A percentile compares a stretch with the other conserved stretches of the same genome.
Evolutionary conservation across 192 early-diverging fungal genomes (phyloP).

Genomic region (Linnemannia elongata): DNA sequence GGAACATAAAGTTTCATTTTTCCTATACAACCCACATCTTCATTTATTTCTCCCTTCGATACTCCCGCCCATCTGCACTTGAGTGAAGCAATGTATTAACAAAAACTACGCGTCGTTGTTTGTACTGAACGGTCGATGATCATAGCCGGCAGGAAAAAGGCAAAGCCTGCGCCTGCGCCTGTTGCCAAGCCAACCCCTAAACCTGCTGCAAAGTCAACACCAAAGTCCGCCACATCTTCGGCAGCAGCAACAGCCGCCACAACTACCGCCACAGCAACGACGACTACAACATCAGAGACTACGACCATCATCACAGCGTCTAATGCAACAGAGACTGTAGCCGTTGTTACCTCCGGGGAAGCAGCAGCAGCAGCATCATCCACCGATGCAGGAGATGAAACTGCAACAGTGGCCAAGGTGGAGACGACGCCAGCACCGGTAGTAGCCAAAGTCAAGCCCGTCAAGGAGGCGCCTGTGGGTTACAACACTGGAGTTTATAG

Average conservation of each 20-base stretch:
- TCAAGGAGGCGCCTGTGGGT: conserved; percentile 61
- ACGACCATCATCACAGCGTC: conserved; percentile 27
- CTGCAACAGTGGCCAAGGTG: neutral
- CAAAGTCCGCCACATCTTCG: neutral
- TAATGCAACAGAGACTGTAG: neutral
- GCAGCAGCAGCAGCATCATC: neutral
- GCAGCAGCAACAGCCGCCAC: neutral
- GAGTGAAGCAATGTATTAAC: neutral
- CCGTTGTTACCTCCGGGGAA: conserved; percentile 5
- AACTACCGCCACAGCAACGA: neutral
- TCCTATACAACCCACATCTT: neutral
- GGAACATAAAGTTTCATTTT: neutral
- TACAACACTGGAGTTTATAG: conserved; percentile 82
- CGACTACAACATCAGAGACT: conserved; percentile 10
- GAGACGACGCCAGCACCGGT: conserved; percentile 9
- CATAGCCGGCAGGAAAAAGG: conserved; percentile 23
- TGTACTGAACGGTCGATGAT: neutral
- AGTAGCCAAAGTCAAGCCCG: conserved; percentile 55
- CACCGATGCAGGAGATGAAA: neutral
- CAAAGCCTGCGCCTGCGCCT: conserved; percentile 6
- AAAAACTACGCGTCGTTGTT: neutral
- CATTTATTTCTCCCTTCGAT: neutral
- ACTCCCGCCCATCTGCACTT: neutral
- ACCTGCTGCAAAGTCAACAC: neutral
- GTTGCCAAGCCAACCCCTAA: neutral